These are phyloP conservation scores for Xylariaceae sp. DNA, from an alignment of 2,329 filamentous ascomycete genomes.

Conservation along the genomic window DNA sequence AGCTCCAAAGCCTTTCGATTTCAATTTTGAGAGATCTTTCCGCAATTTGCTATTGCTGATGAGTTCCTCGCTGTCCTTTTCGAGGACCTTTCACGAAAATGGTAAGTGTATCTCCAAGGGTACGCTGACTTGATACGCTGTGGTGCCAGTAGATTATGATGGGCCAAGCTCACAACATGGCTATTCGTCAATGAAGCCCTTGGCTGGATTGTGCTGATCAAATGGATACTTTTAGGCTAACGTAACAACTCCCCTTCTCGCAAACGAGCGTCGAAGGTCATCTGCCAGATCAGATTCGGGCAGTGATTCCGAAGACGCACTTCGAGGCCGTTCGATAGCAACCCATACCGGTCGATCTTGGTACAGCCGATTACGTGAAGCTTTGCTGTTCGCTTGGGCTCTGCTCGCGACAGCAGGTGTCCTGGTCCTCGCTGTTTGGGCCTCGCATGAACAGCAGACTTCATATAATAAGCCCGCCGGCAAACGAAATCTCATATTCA, in stretches of 20 bases:
- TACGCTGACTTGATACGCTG: too few species aligned
- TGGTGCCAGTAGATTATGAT: too few species aligned
- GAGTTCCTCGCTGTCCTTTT: too few species aligned
- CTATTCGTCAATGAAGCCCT: not conserved
- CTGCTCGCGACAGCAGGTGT: conserved; percentile 73
- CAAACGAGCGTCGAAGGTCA: conserved; percentile 19
- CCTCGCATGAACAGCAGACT: conserved; percentile 65
- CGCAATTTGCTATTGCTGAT: too few species aligned
- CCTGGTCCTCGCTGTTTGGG: conserved; percentile 72
- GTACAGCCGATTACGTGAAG: conserved; percentile 56
- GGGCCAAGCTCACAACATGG: too few species aligned
- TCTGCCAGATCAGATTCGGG: conserved; percentile 10
- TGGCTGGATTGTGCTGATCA: not conserved
- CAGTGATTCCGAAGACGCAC: conserved; percentile 29
- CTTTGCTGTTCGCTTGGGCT: conserved; percentile 78
- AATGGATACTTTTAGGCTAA: conserved; percentile 15
- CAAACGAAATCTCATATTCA: conserved; percentile 95
- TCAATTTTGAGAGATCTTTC: too few species aligned
- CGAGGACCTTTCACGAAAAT: too few species aligned
- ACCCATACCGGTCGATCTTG: conserved; percentile 18
- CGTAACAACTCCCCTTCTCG: conserved; percentile 27
- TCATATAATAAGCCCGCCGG: conserved; percentile 38
- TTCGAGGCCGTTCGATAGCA: conserved; percentile 26
- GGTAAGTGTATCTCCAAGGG: too few species aligned
- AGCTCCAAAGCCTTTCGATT: too few species aligned